Evolutionary conservation across 108 stramenopile species (phyloP).

Genomic region (Cyclotella cryptica): DNA sequence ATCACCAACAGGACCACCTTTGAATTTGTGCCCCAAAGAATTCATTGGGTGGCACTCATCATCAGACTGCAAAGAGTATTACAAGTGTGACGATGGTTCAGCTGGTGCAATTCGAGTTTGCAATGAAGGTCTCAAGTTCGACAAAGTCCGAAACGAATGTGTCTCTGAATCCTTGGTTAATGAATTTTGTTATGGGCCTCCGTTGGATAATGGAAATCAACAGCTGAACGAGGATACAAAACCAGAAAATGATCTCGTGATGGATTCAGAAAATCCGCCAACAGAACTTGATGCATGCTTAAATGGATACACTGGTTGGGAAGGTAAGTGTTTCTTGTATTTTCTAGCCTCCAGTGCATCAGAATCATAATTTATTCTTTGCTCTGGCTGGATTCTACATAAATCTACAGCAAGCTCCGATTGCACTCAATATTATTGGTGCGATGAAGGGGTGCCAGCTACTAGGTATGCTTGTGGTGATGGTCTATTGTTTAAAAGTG

Average conservation of each 20-base stretch:
- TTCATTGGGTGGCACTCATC: conserved; percentile 27
- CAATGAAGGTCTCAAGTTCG: conserved; percentile 21
- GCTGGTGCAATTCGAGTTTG: conserved; percentile 17
- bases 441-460: not conserved
- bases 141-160: conserved; percentile 27
- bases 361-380: not conserved
- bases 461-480: conserved; percentile 11
- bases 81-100: conserved; percentile 21
- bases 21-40: conserved; percentile 4
- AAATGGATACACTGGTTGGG: conserved; percentile 23
- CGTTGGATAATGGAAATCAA: not conserved
- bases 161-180: conserved; percentile 2
- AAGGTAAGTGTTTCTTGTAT: not conserved
- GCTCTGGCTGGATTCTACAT: not conserved
- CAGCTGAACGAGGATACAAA: not conserved
- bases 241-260: not conserved
- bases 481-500: conserved; percentile 7
- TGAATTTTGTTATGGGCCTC: conserved; percentile 35
- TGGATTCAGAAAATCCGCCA: not conserved
- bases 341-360: not conserved
- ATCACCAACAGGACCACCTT: not conserved
- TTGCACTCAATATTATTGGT: conserved; percentile 11
- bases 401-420: not conserved
- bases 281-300: not conserved
- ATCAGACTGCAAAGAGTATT: conserved; percentile 28